Evolutionary conservation across 2,329 filamentous ascomycete genomes (phyloP), one percentile per base, ranked within the genome.

Genomic region (Sclerotinia minor): DNA sequence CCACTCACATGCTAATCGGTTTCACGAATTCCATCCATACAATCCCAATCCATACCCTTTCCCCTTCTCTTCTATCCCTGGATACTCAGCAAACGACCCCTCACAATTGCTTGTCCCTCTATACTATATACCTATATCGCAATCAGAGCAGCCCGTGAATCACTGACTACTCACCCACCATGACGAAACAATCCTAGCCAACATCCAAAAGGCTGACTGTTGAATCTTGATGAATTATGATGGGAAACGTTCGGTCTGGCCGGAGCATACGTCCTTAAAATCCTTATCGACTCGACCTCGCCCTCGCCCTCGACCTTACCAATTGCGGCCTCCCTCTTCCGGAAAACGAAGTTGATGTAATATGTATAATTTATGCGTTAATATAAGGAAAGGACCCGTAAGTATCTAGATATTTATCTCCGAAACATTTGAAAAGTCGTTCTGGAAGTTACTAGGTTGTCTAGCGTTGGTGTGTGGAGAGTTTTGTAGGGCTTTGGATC

Each of bases 211-310:
- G 24, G 13, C 6, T 13, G 21, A 38, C 17, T 45, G n/a, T n/a
- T n/a, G n/a, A n/a, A n/a, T n/a, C n/a, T 32, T 38, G 59, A 49
- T 29, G 26, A 26, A 17, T 19, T 19, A 61, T 24, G 50, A 59
- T 59, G 41, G 50, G 53, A 55, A 65, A 47, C 61, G 50, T 44
- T 55, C 61, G 8, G 49, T 41, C 17, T 54, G 35, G 15, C 32
- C 61, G 35, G 61, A 54, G 32, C 47, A 54, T 29, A 29, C n/a
- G 26, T 63, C 15, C 13, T 63, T 26, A n/a, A 45, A 38, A 41
- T 41, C 38, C 38, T 41, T 41, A 41, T 41, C 19, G 6, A 24
- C 13, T 9, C 26, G 21, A 6, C 29, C 11, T 26, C 26, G 7
- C 61, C 61, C n/a, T n/a, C n/a, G n/a, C n/a, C n/a, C 13, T 9